These are phyloP conservation scores for Acacia pycnantha DNA, from an alignment of 331 rosid genomes.

Conservation along the genomic window DNA sequence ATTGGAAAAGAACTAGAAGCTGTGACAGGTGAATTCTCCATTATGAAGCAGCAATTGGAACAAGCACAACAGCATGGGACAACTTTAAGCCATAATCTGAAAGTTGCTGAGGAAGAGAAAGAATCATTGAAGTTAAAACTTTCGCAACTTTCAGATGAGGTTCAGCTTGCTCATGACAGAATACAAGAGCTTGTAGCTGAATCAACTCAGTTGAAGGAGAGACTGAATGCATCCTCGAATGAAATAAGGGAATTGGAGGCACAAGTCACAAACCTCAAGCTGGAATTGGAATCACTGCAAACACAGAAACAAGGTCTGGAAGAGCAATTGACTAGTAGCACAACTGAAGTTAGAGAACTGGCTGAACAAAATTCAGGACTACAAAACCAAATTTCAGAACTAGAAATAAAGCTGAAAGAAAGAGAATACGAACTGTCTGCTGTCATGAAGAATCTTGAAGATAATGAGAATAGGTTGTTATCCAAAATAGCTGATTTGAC, in stretches of 20 bases:
- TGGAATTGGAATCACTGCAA: conserved; percentile 52
- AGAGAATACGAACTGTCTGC: conserved; percentile 50
- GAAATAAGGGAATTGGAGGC: conserved; percentile 48
- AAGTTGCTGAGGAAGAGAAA: conserved; percentile 61
- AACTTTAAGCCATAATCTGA: conserved; percentile 42
- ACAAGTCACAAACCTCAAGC: conserved; percentile 42
- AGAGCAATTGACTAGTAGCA: conserved; percentile 41
- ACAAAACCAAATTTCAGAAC: conserved; percentile 46
- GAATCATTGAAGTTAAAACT: conserved; percentile 51
- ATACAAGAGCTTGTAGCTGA: conserved; percentile 56
- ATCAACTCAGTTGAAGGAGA: conserved; percentile 52
- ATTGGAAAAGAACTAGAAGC: conserved; percentile 57
- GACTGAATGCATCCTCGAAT: conserved; percentile 44
- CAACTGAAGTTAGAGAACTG: conserved; percentile 47
- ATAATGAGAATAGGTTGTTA: conserved; percentile 42
- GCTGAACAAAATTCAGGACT: conserved; percentile 48
- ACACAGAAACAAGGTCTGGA: conserved; percentile 49
- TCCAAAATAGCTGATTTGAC: conserved; percentile 57
- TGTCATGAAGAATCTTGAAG: conserved; percentile 52
- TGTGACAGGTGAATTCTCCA: conserved; percentile 43
- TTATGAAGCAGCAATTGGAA: conserved; percentile 55
- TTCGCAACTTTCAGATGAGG: conserved; percentile 50
- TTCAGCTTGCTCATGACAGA: conserved; percentile 50
- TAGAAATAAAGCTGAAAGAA: conserved; percentile 51
- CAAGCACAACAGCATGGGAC: conserved; percentile 52